Base-by-base conservation (phyloP, 371 early-diverging fungal species). In the Coelomomyces lativittatus region DNA sequence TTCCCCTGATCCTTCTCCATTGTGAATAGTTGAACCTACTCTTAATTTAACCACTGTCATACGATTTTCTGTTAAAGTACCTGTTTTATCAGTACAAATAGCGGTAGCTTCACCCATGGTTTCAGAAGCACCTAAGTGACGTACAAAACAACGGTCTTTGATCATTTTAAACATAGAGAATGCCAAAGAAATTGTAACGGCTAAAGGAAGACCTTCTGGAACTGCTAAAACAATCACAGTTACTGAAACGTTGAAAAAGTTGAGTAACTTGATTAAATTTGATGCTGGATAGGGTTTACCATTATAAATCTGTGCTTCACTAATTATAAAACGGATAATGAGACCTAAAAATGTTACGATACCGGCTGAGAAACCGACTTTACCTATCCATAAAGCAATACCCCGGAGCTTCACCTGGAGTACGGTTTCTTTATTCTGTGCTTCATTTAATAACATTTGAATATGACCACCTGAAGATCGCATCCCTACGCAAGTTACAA, bases 401-500 rank as follows among this genome's bases (percentile, higher is more conserved):
- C 24, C 51, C 12, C 51, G 17, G 9, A 50, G 49, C 46, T 49
- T 49, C 17, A 9, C 15, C 37, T 50, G 51, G 31, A 50, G 24
- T 15, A 49, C 50, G 5, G 51, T 50, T 33, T 47, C 28, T 21
- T 50, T 31, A 28, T 25, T 25, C 37, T 50, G 49, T 14, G 30
- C 47, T 28, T 51, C 23, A 10, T 8, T 23, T 28, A 51, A 39
- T 11, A 51, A 38, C 26, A n/a, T 9, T 41, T 51, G 51, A 21
- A 51, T 51, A 28, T 47, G 15, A 8, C 51, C 51, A n/a, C 49
- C 51, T 2, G 37, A 36, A 17, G 36, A 35, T 15, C 28, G 32
- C 28, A 23, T 9, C 17, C 56, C 56, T n/a, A 58, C 47, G 8
- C 56, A 28, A 8, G 70, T 60, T 19, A 70, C 58, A n/a, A 70